These are phyloP conservation scores for Septoria linicola DNA, from an alignment of 2,329 filamentous ascomycete species.

Conservation along the genomic window DNA sequence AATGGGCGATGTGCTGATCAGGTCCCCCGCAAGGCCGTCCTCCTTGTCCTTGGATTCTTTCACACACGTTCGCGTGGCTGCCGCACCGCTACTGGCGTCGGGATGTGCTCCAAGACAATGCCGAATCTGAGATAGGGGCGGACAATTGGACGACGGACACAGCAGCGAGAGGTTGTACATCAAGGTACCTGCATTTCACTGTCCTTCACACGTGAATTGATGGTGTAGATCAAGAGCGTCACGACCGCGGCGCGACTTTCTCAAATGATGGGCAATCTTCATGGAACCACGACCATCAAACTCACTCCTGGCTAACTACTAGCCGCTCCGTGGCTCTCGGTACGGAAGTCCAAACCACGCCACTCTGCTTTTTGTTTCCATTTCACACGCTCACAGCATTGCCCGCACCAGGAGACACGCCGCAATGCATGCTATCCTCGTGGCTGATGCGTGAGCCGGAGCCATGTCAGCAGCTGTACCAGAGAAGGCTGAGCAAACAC, in stretches of 20 bases:
- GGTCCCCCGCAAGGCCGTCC: background rate
- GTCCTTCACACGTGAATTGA: too few species aligned
- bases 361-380: background rate
- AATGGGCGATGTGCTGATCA: too few species aligned
- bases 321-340: background rate
- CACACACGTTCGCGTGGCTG: constrained; percentile 1
- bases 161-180: background rate
- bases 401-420: too few species aligned
- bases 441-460: constrained; percentile 15
- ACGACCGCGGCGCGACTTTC: background rate
- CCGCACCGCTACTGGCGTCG: too few species aligned
- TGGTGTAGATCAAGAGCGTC: too few species aligned
- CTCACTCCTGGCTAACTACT: background rate
- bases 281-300: background rate
- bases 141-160: background rate
- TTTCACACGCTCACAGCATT: background rate
- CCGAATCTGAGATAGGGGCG: background rate
- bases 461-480: constrained; percentile 6
- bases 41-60: background rate
- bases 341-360: background rate
- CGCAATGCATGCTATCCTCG: constrained; percentile 13
- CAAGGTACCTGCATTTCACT: too few species aligned
- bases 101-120: too few species aligned
- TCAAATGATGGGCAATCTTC: background rate
- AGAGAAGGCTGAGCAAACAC: constrained; percentile 1